phyloP scores from a whole-genome alignment of 2,329 filamentous ascomycete species.

The Alternaria incomplexa region DNA sequence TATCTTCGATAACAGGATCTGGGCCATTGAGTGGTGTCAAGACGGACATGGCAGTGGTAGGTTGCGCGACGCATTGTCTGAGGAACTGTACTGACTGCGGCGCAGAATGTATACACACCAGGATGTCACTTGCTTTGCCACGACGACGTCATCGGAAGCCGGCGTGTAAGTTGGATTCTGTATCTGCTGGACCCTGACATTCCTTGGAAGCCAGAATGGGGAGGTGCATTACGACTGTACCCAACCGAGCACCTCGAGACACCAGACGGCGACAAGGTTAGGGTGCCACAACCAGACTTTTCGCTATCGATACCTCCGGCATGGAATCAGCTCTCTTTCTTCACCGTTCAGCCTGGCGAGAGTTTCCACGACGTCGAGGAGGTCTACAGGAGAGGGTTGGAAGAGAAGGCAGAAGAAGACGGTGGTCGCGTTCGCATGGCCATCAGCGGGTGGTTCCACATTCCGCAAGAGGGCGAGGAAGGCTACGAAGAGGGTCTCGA shows the following conservation, averaged over 20 bases:
- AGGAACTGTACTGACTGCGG: slow-evolving; percentile 16
- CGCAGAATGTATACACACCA: slow-evolving; percentile 86
- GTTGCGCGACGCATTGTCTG: slow-evolving; percentile 6
- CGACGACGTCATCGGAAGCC: slow-evolving; percentile 97
- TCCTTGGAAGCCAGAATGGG: slow-evolving; percentile 90
- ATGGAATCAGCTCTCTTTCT: slow-evolving; percentile 98
- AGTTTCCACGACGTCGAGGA: slow-evolving; percentile 99
- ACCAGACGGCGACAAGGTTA: slow-evolving; percentile 74
- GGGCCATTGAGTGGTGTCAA: slow-evolving; percentile 89
- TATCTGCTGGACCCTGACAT: slow-evolving; percentile 93
- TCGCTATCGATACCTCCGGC: slow-evolving; percentile 87
- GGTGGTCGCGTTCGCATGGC: slow-evolving; percentile 90
- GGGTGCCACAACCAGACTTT: slow-evolving; percentile 79
- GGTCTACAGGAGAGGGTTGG: slow-evolving; percentile 74
- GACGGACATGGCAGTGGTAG: slow-evolving; percentile 94
- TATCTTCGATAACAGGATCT: slow-evolving; percentile 83
- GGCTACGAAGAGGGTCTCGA: slow-evolving; percentile 89
- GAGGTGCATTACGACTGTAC: slow-evolving; percentile 87
- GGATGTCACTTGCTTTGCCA: slow-evolving; percentile 96
- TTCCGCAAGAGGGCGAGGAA: slow-evolving; percentile 91
- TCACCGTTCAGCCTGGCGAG: slow-evolving; percentile 96
- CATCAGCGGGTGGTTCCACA: slow-evolving; percentile 98
- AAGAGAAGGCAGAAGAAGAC: slow-evolving; percentile 68
- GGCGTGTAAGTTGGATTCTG: slow-evolving; percentile 94
- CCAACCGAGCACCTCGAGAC: slow-evolving; percentile 70